Evolutionary conservation across 202 grass and related monocot genomes (phyloP).

Genomic region (Sporobolus alterniflorus): DNA sequence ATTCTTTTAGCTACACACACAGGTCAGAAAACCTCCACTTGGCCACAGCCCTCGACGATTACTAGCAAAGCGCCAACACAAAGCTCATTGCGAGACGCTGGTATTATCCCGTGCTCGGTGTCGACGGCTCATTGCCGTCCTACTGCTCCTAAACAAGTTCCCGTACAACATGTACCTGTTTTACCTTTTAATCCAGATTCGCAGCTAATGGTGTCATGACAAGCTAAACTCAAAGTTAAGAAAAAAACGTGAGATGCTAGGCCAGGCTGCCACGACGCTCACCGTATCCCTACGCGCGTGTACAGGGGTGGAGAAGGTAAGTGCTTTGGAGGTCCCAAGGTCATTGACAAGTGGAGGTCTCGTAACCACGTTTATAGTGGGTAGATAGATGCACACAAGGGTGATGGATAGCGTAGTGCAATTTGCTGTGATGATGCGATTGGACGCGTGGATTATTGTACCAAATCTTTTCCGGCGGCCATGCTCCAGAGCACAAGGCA

Average conservation of each 20-base stretch:
- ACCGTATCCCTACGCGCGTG: constrained; percentile 9
- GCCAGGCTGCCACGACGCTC: background rate
- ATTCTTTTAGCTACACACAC: too few species aligned
- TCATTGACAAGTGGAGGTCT: background rate
- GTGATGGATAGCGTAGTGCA: background rate
- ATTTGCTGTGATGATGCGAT: background rate
- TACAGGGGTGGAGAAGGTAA: constrained; percentile 25
- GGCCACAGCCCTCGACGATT: too few species aligned
- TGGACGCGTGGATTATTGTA: background rate
- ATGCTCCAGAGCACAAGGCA: background rate
- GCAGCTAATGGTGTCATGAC: background rate
- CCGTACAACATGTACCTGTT: background rate
- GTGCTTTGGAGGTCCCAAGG: too few species aligned
- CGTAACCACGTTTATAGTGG: background rate
- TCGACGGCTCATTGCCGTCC: too few species aligned
- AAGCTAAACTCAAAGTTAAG: background rate
- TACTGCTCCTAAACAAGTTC: background rate
- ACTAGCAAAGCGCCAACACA: too few species aligned
- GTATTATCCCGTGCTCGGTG: background rate
- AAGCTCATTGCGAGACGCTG: background rate
- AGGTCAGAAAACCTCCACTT: too few species aligned
- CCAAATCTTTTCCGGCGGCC: background rate
- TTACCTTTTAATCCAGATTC: background rate
- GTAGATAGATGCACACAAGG: background rate
- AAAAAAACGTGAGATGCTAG: too few species aligned